Conservation (phyloP, 2,329 filamentous ascomycete species). For the Dactylella cylindrospora region DNA sequence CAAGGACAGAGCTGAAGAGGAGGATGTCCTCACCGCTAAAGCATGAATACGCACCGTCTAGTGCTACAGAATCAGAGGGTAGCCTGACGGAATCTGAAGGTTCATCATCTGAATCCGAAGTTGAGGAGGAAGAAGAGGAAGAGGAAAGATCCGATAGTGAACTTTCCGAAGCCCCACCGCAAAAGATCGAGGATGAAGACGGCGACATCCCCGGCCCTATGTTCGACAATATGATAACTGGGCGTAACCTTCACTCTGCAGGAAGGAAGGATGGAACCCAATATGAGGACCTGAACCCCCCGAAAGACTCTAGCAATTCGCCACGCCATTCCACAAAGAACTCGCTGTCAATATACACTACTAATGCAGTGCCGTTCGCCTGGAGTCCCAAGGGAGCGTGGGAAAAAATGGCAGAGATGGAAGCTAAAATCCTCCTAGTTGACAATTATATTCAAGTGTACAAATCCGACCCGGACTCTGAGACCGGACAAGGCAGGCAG, state of each 20-base stretch:
- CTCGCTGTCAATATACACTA: constrained; percentile 24
- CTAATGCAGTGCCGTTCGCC: constrained; percentile 29
- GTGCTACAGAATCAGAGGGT: constrained; percentile 56
- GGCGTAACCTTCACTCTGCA: constrained; percentile 51
- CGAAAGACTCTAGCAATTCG: constrained; percentile 30
- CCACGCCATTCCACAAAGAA: constrained; percentile 40
- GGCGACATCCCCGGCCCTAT: constrained; percentile 57
- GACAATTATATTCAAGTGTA: constrained; percentile 43
- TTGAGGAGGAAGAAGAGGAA: constrained; percentile 61
- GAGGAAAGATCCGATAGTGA: constrained; percentile 54
- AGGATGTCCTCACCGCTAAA: constrained; percentile 85
- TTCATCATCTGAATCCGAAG: constrained; percentile 57
- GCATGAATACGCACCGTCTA: constrained; percentile 92
- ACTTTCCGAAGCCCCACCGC: constrained; percentile 55
- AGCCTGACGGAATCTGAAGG: constrained; percentile 18
- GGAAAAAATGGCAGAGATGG: constrained; percentile 39
- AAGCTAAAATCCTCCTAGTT: constrained; percentile 18
- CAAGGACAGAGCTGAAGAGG: constrained; percentile 50
- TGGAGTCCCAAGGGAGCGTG: constrained; percentile 39
- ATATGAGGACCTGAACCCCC: constrained; percentile 22
- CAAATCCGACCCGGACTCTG: constrained; percentile 9
- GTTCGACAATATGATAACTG: constrained; percentile 61
- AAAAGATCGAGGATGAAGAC: constrained; percentile 60
- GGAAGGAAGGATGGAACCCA: constrained; percentile 38
- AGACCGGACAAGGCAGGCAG: constrained; percentile 53